phyloP scores from a whole-genome alignment of 306 rosid species.

The Trifolium dubium region DNA sequence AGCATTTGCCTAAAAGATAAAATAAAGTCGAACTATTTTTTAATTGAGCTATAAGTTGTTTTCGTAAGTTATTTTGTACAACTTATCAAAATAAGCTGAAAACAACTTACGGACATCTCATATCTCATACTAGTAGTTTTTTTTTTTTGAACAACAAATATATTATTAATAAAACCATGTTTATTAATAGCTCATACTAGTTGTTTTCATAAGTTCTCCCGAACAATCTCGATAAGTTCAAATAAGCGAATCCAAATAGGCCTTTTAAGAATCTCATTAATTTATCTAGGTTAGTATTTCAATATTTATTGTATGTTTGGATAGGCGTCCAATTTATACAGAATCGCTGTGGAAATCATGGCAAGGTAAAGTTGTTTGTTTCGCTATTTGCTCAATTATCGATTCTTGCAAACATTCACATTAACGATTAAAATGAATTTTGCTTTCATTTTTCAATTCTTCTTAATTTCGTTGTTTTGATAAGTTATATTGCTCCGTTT shows the following conservation, averaged over 20 bases:
- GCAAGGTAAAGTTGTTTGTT: neutral
- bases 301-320: neutral
- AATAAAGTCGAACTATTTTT: neutral
- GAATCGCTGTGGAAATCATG: too few species aligned
- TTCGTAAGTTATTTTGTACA: neutral
- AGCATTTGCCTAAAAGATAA: neutral
- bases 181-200: too few species aligned
- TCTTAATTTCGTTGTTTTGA: neutral
- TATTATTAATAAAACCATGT: too few species aligned
- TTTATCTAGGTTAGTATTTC: slow-evolving; percentile 25
- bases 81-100: neutral
- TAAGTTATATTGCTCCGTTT: neutral
- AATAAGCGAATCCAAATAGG: neutral
- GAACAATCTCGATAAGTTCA: too few species aligned
- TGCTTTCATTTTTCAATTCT: neutral
- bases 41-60: neutral
- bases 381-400: neutral
- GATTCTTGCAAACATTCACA: slow-evolving; percentile 2
- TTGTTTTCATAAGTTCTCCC: neutral
- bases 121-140: neutral
- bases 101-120: neutral
- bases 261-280: slow-evolving; percentile 6
- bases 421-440: neutral
- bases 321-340: too few species aligned
- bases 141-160: too few species aligned